phyloP scores from a whole-genome alignment of 345 rosid genomes.

The Excoecaria agallocha region DNA sequence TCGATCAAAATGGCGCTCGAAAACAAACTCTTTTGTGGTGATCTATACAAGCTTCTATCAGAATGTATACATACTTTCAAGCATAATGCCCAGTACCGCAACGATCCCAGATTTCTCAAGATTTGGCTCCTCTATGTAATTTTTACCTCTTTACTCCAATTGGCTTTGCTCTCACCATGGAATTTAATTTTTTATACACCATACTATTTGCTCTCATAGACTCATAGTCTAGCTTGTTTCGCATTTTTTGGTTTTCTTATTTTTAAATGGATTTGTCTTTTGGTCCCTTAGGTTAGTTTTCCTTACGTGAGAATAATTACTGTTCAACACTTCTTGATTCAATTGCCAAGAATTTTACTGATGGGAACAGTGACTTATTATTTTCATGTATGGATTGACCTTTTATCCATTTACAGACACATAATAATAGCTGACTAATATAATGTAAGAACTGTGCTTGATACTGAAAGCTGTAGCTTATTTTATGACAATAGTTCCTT shows the following conservation, averaged over 20 bases:
- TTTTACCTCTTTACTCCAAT: neutral
- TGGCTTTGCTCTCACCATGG: neutral
- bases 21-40: slow-evolving; percentile 21
- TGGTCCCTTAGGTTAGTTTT: neutral
- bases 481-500: neutral
- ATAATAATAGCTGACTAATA: neutral
- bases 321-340: neutral
- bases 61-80: slow-evolving; percentile 58
- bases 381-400: neutral
- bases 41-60: slow-evolving; percentile 44
- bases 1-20: slow-evolving; percentile 46
- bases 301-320: neutral
- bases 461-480: neutral
- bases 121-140: slow-evolving; percentile 86
- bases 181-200: neutral
- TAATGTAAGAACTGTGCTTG: neutral
- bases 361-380: neutral
- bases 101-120: slow-evolving; percentile 89
- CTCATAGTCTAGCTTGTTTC: neutral
- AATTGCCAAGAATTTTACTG: neutral
- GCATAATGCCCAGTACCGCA: slow-evolving; percentile 51
- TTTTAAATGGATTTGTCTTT: neutral
- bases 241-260: neutral
- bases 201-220: neutral
- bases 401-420: neutral